A percentile compares a stretch with the other conserved stretches of the same genome.
These are phyloP conservation scores for Nothophaeocryptopus gaeumannii DNA, from an alignment of 2,329 filamentous ascomycete genomes.

Conservation along the genomic window DNA sequence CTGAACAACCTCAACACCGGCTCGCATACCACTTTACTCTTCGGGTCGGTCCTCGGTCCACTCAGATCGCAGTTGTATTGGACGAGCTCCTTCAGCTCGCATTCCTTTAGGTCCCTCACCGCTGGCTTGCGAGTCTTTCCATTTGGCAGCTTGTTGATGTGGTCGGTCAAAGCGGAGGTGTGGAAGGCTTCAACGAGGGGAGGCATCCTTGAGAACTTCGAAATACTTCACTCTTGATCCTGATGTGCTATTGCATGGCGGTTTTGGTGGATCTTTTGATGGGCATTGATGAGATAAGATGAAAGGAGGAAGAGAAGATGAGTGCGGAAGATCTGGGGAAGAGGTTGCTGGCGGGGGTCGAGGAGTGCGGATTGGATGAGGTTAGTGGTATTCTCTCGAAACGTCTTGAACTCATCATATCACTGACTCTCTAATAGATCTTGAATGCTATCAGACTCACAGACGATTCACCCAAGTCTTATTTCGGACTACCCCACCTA, in stretches of 20 bases:
- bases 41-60: constrained; percentile 40
- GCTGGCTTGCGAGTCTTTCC: constrained; percentile 54
- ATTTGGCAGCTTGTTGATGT: constrained; percentile 51
- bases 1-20: constrained; percentile 59
- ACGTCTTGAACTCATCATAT: not conserved
- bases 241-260: no score
- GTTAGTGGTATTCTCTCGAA: constrained; percentile 37
- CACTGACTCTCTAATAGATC: constrained; percentile 34
- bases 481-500: constrained; percentile 47
- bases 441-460: constrained; percentile 38
- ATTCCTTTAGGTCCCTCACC: constrained; percentile 50
- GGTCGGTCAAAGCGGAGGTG: constrained; percentile 49
- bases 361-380: constrained; percentile 51
- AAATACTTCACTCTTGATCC: no score
- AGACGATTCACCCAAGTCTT: constrained; percentile 14
- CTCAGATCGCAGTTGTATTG: constrained; percentile 62
- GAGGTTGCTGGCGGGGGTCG: constrained; percentile 52
- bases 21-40: constrained; percentile 50
- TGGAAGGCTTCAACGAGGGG: constrained; percentile 55
- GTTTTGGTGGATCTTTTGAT: not conserved
- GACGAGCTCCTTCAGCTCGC: constrained; percentile 57
- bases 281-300: constrained; percentile 8
- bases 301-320: constrained; percentile 26
- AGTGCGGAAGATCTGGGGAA: constrained; percentile 50
- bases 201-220: constrained; percentile 45